phyloP scores from a whole-genome alignment of 176 grass and related monocot species.

The Carex pumila region DNA sequence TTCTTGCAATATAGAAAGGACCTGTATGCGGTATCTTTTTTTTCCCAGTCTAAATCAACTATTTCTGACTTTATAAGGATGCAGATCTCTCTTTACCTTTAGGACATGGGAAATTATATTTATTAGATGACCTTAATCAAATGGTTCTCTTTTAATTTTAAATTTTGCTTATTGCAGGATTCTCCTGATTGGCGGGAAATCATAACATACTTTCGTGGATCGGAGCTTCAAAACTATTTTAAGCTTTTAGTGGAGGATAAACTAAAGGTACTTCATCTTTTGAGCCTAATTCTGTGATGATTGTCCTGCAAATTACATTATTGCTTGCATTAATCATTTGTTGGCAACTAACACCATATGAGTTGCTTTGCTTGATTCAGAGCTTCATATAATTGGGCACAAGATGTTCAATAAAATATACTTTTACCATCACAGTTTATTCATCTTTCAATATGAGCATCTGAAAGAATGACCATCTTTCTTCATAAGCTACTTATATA shows the following conservation, averaged over 20 bases:
- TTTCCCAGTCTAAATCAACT: conserved; percentile 12
- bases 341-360: not conserved
- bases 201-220: conserved; percentile 83
- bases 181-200: conserved; percentile 93
- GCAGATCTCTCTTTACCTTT: not conserved
- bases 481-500: not conserved
- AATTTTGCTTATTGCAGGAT: conserved; percentile 33
- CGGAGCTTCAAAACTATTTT: conserved; percentile 91
- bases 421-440: not conserved
- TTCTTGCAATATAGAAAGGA: not conserved
- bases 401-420: too few relatives aligned
- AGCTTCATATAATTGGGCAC: not conserved
- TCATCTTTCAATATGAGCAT: not conserved
- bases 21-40: not conserved
- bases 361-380: not conserved
- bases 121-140: not conserved
- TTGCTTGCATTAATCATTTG: not conserved
- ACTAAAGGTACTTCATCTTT: conserved; percentile 42
- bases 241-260: conserved; percentile 90
- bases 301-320: not conserved
- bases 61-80: not conserved
- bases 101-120: not conserved
- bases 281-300: not conserved
- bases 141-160: conserved; percentile 4
- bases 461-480: not conserved